Conservation (phyloP, 768 basidiomycete species). For the Macrocybe gigantea region DNA sequence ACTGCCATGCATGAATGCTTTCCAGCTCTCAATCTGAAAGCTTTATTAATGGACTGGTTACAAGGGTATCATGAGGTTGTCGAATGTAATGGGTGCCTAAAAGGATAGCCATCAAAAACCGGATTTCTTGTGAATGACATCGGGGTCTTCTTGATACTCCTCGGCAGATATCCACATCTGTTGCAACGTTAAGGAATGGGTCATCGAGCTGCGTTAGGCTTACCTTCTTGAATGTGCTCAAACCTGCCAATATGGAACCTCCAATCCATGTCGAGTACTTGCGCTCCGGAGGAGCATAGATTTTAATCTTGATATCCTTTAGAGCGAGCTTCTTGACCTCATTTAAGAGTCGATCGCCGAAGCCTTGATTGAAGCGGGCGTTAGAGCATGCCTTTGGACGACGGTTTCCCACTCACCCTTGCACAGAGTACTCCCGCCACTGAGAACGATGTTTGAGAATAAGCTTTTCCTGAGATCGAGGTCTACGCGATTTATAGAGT, state of each 20-base stretch:
- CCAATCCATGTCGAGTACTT: slow-evolving; percentile 98
- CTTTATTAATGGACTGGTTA: slow-evolving; percentile 10
- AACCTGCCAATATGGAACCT: slow-evolving; percentile 91
- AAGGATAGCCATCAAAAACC: slow-evolving; percentile 51
- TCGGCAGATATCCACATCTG: slow-evolving; percentile 99
- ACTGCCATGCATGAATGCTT: slow-evolving; percentile 27
- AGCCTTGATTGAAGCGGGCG: slow-evolving; percentile 42
- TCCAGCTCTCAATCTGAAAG: slow-evolving; percentile 16
- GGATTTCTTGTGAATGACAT: slow-evolving; percentile 95
- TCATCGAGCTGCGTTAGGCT: slow-evolving; percentile 3
- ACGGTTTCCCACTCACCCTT: slow-evolving; percentile 50
- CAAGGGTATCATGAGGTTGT: slow-evolving; percentile 23
- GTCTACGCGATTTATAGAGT: slow-evolving; percentile 95
- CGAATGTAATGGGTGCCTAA: slow-evolving; percentile 10
- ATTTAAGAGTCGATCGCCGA: slow-evolving; percentile 92
- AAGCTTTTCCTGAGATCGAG: slow-evolving; percentile 92
- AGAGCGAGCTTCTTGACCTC: slow-evolving; percentile 95
- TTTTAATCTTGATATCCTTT: slow-evolving; percentile 98
- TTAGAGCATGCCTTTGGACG: neutral
- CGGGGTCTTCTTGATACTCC: slow-evolving; percentile 98
- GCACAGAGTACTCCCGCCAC: slow-evolving; percentile 94
- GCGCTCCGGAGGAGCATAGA: slow-evolving; percentile 98
- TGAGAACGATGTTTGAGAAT: slow-evolving; percentile 95
- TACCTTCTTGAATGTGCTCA: slow-evolving; percentile 98
- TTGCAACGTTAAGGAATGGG: slow-evolving; percentile 8